phyloP scores from a whole-genome alignment of 208 protist genomes.

The Leishmania aethiopica region DNA sequence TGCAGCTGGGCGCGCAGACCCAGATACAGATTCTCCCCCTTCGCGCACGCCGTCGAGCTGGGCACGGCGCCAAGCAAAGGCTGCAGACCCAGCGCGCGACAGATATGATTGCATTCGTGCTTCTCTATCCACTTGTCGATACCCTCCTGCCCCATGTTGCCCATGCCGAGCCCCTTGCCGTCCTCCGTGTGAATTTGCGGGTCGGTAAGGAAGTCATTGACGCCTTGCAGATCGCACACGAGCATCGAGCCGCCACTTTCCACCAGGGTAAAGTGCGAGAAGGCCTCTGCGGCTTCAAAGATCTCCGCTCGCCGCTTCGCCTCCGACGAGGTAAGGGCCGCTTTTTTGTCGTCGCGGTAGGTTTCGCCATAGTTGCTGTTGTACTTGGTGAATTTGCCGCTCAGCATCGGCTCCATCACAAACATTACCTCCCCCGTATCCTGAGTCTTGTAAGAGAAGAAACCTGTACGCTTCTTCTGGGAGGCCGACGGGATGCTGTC shows the following conservation, averaged over 20 bases:
- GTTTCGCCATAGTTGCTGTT: conserved; percentile 89
- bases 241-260: conserved; percentile 76
- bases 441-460: conserved; percentile 78
- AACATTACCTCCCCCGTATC: conserved; percentile 78
- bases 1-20: conserved; percentile 54
- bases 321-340: conserved; percentile 41
- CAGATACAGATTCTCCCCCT: conserved; percentile 35
- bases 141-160: conserved; percentile 82
- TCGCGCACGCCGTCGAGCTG: background rate
- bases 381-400: conserved; percentile 87
- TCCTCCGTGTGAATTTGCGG: conserved; percentile 87
- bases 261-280: conserved; percentile 83
- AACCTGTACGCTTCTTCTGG: conserved; percentile 46
- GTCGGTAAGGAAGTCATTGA: conserved; percentile 83
- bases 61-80: conserved; percentile 34
- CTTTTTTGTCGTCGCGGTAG: conserved; percentile 71
- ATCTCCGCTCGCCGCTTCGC: conserved; percentile 49
- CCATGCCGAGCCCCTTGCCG: conserved; percentile 79
- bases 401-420: conserved; percentile 90
- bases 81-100: conserved; percentile 59
- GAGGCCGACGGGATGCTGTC: conserved; percentile 57
- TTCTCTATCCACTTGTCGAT: conserved; percentile 80
- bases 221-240: conserved; percentile 83
- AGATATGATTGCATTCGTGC: conserved; percentile 79
- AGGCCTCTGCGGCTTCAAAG: conserved; percentile 85